Base-by-base conservation (phyloP, 371 early-diverging fungal genomes). In the Mucor ambiguus region DNA sequence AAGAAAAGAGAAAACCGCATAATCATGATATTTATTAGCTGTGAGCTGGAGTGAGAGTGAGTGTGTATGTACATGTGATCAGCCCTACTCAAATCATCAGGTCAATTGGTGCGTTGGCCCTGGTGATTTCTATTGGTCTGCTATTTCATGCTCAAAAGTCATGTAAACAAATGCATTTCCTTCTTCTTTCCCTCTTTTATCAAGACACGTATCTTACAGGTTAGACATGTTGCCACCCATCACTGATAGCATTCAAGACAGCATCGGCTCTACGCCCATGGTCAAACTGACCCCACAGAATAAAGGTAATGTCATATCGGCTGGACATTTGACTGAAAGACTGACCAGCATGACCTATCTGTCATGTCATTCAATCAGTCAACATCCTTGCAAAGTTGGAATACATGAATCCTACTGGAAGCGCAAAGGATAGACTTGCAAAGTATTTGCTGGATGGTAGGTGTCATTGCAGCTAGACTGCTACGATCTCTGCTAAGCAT, bases 361-460 rank as follows among this genome's bases (percentile, higher is more conserved):
- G n/a, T 26, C 41, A 64, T 48, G 49, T n/a, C 54, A 28, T 32
- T 16, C 28, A 20, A 38, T 26, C 58, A 80, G 84, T 91, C 26
- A 76, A 87, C 49, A 65, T 90, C 0, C 70, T 89, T 14, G 93
- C 87, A 56, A 93, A 93, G 72, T 81, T 89, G 6, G 94, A 93
- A 64, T 91, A 79, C 70, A 74, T 77, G 32, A 93, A 93, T 69
- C 89, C 91, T 3, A 84, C 89, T 18, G 92, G 91, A 20, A 89
- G 90, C 38, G 82, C 87, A 56, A 92, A 92, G 71, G 94, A 94
- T 70, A 80, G 94, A 22, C 84, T 91, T 9, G 93, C 93, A 32
- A 84, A 86, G 43, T 66, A 77, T 52, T 66, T 90, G 22, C 62
- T 90, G 7, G 49, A 84, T 67, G 74, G 80, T 81, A 54, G 49